Evolutionary conservation across 1,139 yeast species (phyloP).

Genomic region (Arxiozyma slooffiae): DNA sequence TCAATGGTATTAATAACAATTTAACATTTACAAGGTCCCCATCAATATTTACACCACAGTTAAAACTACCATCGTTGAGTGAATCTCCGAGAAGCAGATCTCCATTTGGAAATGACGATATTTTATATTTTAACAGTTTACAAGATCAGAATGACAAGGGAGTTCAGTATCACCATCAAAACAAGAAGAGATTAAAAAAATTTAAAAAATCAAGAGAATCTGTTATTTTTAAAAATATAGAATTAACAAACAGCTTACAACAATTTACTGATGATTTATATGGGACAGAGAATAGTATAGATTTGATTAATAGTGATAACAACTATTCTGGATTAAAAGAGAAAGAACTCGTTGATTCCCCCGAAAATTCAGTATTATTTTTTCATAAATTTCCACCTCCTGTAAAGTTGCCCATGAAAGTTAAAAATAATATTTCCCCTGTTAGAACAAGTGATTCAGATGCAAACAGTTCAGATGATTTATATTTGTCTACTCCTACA

Average conservation of each 20-base stretch:
- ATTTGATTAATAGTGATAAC: background rate
- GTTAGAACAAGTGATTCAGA: conserved; percentile 3
- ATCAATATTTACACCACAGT: background rate
- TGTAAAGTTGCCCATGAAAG: background rate
- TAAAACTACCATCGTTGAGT: background rate
- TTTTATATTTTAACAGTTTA: background rate
- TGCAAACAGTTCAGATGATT: conserved; percentile 2
- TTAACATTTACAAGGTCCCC: conserved; percentile 1
- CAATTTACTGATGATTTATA: conserved; percentile 31
- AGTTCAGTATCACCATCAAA: background rate
- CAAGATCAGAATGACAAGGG: conserved; percentile 3
- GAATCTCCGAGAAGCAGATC: conserved; percentile 1
- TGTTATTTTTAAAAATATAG: conserved; percentile 25
- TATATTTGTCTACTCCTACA: conserved; percentile 20
- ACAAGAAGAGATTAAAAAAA: conserved; percentile 16
- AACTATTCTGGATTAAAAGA: background rate
- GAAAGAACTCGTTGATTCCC: background rate
- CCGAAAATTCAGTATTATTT: conserved; percentile 3
- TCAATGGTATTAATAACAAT: conserved; percentile 1
- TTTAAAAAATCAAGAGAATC: conserved; percentile 26
- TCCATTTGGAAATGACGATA: background rate
- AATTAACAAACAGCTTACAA: conserved; percentile 27
- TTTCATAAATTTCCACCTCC: conserved; percentile 7
- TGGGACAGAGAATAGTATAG: conserved; percentile 22
- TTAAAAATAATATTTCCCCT: conserved; percentile 1